Evolutionary conservation across 352 stramenopile genomes (phyloP), one percentile per base, ranked within the genome.

Genomic region (Globisporangium iwayamae): DNA sequence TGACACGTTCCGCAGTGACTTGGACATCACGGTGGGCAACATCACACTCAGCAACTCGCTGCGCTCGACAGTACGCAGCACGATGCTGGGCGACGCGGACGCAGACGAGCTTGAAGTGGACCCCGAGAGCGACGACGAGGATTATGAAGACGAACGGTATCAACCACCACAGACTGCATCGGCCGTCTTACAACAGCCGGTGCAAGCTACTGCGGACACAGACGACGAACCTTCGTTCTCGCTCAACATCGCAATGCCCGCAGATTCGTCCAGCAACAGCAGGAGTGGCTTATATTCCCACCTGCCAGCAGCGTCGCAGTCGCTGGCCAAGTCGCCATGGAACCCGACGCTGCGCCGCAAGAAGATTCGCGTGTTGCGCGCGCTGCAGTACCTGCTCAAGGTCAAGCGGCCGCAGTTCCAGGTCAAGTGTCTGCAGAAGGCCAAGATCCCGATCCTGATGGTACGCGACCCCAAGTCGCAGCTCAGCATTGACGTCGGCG

Each of bases 401-500:
- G 58, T 58, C 0, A 67, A 85, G n/a, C 81, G 78, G 9, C 79
- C 81, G 8, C 66, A 79, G 30, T 80, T 82, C 16, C 71, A 83
- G 41, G 60, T 92, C 45, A 89, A 90, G 55, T 89, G 77, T 32
- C 60, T 92, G 46, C 72, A 73, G 52, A 90, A 90, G 63, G 83
- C 83, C 47, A 88, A 85, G 68, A 83, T 88, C 61, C 83, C 83
- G 18, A 92, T 92, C 65, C 70, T 92, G 30, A 89, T 89, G 74
- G 70, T 89, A 43, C 57, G 73, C 25, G 81, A 92, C 50, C 69
- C 69, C 3, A 68, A 83, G 39, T 87, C 59, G 5, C 74, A 85
- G 13, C 53, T 90, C 38, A 63, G 66, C 30, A 80, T 92, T 39
- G 83, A 92, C 58, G 70, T 92, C 18, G 78, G 83, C 43, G 64